Evolutionary conservation across 208 protist genomes (phyloP).

Genomic region (Trypanosoma melophagium): DNA sequence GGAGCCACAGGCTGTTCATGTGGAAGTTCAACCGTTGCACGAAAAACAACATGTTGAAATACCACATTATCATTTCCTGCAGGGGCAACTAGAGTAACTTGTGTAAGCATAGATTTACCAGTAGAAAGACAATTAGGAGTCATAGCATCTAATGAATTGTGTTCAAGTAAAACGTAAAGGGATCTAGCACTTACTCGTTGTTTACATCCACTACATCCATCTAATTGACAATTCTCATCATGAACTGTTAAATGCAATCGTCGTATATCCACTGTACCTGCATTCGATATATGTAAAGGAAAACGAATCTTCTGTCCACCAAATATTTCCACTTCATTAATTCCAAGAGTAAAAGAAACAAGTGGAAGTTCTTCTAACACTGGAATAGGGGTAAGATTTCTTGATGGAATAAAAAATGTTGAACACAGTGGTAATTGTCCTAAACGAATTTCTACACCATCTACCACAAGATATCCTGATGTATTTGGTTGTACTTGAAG

Average conservation of each 20-base stretch:
- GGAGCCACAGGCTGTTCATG: constrained; percentile 63
- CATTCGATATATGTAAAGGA: constrained; percentile 70
- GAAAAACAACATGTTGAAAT: constrained; percentile 75
- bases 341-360: constrained; percentile 69
- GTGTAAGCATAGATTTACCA: constrained; percentile 61
- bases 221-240: constrained; percentile 78
- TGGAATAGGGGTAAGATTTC: constrained; percentile 52
- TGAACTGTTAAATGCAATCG: constrained; percentile 76
- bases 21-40: constrained; percentile 65
- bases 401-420: constrained; percentile 41
- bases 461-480: constrained; percentile 60
- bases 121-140: constrained; percentile 43
- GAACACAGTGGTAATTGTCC: constrained; percentile 30
- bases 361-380: constrained; percentile 77
- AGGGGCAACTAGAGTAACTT: constrained; percentile 57
- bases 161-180: constrained; percentile 54
- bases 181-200: constrained; percentile 51
- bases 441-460: constrained; percentile 56
- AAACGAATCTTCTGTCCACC: constrained; percentile 72
- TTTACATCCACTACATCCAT: constrained; percentile 80
- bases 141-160: constrained; percentile 40
- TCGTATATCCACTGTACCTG: constrained; percentile 59
- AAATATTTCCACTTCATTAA: constrained; percentile 81
- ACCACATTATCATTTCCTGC: constrained; percentile 42
- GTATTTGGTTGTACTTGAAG: constrained; percentile 71